Percentiles rank a stretch among this genome's conserved stretches.
Evolutionary conservation across 1,284 basidiomycete genomes (phyloP).

Genomic region (Ganoderma sinense): DNA sequence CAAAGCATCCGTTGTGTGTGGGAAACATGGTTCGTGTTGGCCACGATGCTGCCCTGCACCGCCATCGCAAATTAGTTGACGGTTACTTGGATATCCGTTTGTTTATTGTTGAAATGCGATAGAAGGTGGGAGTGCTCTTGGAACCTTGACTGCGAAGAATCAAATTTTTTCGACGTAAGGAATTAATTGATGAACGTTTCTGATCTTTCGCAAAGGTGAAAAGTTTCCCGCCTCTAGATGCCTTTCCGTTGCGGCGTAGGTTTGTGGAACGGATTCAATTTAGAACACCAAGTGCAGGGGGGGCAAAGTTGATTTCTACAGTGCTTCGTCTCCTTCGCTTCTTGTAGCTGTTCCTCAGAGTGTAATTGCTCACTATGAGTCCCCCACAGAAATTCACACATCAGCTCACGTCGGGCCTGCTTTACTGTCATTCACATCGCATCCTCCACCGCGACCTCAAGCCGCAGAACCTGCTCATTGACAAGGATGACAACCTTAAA

Average conservation of each 20-base stretch:
- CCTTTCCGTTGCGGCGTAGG: no score
- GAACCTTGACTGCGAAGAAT: no score
- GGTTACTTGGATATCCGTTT: background rate
- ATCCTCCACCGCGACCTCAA: constrained; percentile 98
- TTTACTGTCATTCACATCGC: constrained; percentile 96
- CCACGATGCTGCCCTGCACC: background rate
- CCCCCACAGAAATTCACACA: constrained; percentile 84
- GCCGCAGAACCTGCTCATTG: constrained; percentile 97
- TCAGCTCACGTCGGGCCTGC: constrained; percentile 87
- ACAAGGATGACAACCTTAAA: constrained; percentile 90
- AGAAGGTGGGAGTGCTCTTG: background rate
- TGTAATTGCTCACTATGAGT: background rate
- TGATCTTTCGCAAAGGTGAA: no score
- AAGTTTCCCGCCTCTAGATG: no score
- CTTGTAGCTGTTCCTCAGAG: background rate
- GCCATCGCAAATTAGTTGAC: background rate
- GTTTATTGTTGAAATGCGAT: background rate
- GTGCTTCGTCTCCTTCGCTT: background rate
- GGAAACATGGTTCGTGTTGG: background rate
- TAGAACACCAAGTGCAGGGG: no score
- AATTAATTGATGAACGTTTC: no score
- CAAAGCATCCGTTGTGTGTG: background rate
- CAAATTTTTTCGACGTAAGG: no score
- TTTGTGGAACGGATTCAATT: no score
- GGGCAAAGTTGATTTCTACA: no score